Evolutionary conservation across 1,139 yeast genomes (phyloP).

Genomic region (Geotrichum restrictum): DNA sequence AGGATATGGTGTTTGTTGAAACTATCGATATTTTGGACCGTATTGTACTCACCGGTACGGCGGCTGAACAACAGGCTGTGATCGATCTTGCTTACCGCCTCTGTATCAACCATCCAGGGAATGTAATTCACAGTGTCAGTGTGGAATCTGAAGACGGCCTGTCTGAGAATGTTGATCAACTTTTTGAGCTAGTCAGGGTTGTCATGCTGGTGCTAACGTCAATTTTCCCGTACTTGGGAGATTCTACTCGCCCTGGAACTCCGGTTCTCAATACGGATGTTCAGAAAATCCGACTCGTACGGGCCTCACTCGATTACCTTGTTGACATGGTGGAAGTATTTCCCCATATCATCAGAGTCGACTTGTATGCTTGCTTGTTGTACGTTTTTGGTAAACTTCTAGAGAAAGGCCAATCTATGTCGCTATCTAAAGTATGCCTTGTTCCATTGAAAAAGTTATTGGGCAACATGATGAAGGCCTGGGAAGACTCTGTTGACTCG

Average conservation of each 20-base stretch:
- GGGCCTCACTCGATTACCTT: conserved; percentile 52
- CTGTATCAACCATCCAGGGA: conserved; percentile 38
- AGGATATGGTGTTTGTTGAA: conserved; percentile 70
- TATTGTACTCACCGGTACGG: conserved; percentile 56
- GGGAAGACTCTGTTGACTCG: conserved; percentile 23
- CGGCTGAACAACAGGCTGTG: conserved; percentile 51
- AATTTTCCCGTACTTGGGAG: conserved; percentile 56
- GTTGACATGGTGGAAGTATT: conserved; percentile 60
- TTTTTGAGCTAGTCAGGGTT: conserved; percentile 77
- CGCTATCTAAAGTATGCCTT: conserved; percentile 32
- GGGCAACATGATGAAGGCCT: conserved; percentile 32
- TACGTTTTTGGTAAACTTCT: conserved; percentile 60
- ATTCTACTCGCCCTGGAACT: conserved; percentile 29
- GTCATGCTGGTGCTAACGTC: conserved; percentile 61
- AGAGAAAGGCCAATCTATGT: conserved; percentile 40
- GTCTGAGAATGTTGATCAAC: conserved; percentile 63
- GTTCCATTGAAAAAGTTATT: conserved; percentile 36
- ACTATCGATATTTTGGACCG: conserved; percentile 73
- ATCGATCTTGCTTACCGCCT: conserved; percentile 56
- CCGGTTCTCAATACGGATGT: conserved; percentile 34
- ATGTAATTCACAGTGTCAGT: conserved; percentile 28
- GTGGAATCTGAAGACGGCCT: conserved; percentile 40
- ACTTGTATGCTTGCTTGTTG: conserved; percentile 65
- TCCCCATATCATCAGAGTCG: conserved; percentile 64
- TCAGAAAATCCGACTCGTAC: conserved; percentile 33